Conservation (phyloP, 2,329 filamentous ascomycete genomes). For the Arthroderma uncinatum region DNA sequence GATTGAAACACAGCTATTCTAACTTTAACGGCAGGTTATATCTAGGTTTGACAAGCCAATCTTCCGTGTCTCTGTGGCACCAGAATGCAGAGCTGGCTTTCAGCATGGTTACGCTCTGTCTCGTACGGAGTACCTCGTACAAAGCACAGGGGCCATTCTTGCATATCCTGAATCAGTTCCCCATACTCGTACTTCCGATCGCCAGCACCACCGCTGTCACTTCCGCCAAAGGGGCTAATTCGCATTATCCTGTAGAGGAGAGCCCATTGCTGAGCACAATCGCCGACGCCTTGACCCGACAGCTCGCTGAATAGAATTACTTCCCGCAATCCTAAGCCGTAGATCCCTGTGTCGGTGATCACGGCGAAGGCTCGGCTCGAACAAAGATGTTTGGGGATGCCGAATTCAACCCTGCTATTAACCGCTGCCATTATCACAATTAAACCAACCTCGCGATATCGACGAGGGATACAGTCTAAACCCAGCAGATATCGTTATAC, state of each 20-base stretch:
- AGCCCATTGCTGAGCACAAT: no score
- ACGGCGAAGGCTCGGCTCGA: no score
- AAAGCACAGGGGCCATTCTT: not conserved
- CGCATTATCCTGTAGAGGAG: not conserved
- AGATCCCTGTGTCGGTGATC: no score
- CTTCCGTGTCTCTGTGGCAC: conserved; percentile 3
- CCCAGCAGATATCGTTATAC: not conserved
- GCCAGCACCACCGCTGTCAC: not conserved
- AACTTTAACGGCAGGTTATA: not conserved
- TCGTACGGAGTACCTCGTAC: not conserved
- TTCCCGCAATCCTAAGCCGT: no score
- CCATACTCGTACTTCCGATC: not conserved
- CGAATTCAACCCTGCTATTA: not conserved
- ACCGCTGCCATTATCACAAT: not conserved
- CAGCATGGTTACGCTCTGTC: no score
- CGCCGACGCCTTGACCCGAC: no score
- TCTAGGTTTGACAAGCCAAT: not conserved
- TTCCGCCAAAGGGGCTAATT: not conserved
- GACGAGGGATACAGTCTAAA: not conserved
- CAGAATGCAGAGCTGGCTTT: no score
- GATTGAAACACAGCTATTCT: not conserved
- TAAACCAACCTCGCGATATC: not conserved
- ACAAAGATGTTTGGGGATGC: not conserved
- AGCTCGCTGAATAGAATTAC: no score
- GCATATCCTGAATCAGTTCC: not conserved